Percentiles rank a stretch among this genome's conserved stretches.
phyloP scores from a whole-genome alignment of 306 rosid genomes.

The Gleditsia sinensis region DNA sequence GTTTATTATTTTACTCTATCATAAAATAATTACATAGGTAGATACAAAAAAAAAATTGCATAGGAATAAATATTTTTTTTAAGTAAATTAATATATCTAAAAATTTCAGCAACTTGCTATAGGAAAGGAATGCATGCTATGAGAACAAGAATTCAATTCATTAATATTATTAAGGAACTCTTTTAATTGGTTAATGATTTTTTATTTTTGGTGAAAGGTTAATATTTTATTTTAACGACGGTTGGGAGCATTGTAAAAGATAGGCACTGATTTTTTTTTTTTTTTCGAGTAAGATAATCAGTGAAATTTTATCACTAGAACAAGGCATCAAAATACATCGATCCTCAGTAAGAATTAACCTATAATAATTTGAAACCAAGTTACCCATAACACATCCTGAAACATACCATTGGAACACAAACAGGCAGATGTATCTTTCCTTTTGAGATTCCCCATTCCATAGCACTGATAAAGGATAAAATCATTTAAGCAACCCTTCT shows the following conservation, averaged over 20 bases:
- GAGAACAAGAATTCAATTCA: no score
- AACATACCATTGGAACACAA: conserved; percentile 22
- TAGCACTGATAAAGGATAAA: conserved; percentile 1
- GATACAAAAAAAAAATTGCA: no score
- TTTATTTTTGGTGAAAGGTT: no score
- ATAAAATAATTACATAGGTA: no score
- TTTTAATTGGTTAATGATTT: no score
- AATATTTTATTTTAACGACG: no score
- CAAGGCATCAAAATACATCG: conserved; percentile 4
- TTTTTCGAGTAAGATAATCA: background rate
- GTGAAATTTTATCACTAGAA: background rate
- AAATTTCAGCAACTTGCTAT: no score
- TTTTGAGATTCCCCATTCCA: conserved; percentile 5
- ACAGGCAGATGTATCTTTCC: background rate
- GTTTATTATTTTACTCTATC: no score
- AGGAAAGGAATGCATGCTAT: no score
- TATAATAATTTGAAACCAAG: background rate
- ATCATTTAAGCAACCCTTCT: conserved; percentile 2
- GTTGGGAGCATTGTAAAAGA: background rate
- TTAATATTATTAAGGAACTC: no score
- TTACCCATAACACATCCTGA: background rate
- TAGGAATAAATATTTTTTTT: no score
- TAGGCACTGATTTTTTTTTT: background rate
- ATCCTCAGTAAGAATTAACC: background rate
- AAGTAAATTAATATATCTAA: no score